A percentile compares a stretch with the other conserved stretches of the same genome.
These are phyloP conservation scores for Tagetes erecta DNA, from an alignment of 129 eudicot genomes.

Conservation along the genomic window DNA sequence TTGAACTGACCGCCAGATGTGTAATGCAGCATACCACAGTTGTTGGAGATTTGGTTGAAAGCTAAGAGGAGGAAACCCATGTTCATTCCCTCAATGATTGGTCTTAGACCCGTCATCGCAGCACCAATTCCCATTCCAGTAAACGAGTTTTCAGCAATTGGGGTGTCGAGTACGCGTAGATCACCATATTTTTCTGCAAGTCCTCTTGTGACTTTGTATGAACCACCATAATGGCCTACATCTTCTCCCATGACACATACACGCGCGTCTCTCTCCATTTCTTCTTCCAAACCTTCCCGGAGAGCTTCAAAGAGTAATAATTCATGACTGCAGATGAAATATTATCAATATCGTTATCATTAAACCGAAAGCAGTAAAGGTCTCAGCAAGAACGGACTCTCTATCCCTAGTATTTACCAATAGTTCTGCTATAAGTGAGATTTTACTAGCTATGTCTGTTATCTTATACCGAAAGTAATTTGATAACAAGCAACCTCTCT, in stretches of 20 bases:
- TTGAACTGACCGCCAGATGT: conserved; percentile 95
- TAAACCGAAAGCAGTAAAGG: no score
- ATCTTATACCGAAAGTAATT: no score
- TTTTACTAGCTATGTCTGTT: no score
- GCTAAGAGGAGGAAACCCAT: conserved; percentile 93
- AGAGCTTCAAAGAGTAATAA: conserved; percentile 96
- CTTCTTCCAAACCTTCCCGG: conserved; percentile 98
- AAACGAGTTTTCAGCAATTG: conserved; percentile 89
- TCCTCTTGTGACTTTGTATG: conserved; percentile 95
- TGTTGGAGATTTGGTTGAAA: conserved; percentile 91
- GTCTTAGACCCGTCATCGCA: conserved; percentile 87
- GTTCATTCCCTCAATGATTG: conserved; percentile 89
- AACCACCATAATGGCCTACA: conserved; percentile 98
- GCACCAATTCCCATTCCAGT: conserved; percentile 96
- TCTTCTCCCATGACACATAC: conserved; percentile 99
- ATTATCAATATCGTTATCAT: neutral
- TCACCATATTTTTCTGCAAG: conserved; percentile 86
- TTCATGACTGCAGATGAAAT: conserved; percentile 64
- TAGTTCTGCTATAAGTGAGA: no score
- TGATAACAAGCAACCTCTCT: no score
- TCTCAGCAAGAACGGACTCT: no score
- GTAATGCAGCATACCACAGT: conserved; percentile 99
- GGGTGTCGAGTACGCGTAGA: conserved; percentile 87
- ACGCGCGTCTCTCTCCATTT: conserved; percentile 84
- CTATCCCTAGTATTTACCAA: no score